phyloP scores from a whole-genome alignment of 495 filamentous ascomycete species.

The Penicillium egyptiacum region DNA sequence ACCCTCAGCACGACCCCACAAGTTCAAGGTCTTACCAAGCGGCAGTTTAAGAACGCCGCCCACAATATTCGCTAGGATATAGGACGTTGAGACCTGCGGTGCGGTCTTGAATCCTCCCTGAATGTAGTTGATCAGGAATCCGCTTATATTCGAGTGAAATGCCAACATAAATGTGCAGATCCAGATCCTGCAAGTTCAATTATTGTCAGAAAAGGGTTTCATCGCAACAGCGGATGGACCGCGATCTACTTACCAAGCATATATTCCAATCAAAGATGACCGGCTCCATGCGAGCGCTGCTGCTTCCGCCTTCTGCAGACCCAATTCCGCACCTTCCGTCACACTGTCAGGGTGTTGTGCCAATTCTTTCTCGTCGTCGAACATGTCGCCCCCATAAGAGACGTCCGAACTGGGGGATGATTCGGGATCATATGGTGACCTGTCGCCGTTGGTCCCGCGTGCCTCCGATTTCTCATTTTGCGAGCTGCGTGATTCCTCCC shows the following conservation, averaged over 20 bases:
- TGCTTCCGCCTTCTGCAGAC: slow-evolving; percentile 46
- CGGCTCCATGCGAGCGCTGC: slow-evolving; percentile 45
- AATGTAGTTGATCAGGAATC: slow-evolving; percentile 39
- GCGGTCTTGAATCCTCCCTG: slow-evolving; percentile 37
- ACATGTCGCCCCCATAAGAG: slow-evolving; percentile 9
- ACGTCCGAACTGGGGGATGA: background rate
- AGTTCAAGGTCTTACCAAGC: slow-evolving; percentile 65
- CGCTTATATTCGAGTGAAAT: slow-evolving; percentile 38
- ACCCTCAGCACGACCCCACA: slow-evolving; percentile 60
- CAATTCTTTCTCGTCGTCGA: slow-evolving; percentile 29
- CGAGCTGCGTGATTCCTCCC: background rate
- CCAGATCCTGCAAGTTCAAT: slow-evolving; percentile 36
- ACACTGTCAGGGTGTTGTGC: slow-evolving; percentile 24
- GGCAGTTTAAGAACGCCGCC: slow-evolving; percentile 67
- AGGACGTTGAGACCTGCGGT: slow-evolving; percentile 39
- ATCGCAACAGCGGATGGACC: background rate
- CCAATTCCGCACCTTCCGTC: slow-evolving; percentile 30
- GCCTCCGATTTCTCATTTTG: slow-evolving; percentile 7
- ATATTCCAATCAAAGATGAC: slow-evolving; percentile 32
- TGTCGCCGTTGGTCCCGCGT: background rate
- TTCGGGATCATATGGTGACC: slow-evolving; percentile 1
- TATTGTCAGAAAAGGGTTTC: slow-evolving; percentile 17
- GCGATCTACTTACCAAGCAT: slow-evolving; percentile 35
- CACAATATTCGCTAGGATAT: slow-evolving; percentile 52
- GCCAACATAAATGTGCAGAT: slow-evolving; percentile 46